These are phyloP conservation scores for Ceratocystis papillata DNA, from an alignment of 2,329 filamentous ascomycete genomes.

Conservation along the genomic window DNA sequence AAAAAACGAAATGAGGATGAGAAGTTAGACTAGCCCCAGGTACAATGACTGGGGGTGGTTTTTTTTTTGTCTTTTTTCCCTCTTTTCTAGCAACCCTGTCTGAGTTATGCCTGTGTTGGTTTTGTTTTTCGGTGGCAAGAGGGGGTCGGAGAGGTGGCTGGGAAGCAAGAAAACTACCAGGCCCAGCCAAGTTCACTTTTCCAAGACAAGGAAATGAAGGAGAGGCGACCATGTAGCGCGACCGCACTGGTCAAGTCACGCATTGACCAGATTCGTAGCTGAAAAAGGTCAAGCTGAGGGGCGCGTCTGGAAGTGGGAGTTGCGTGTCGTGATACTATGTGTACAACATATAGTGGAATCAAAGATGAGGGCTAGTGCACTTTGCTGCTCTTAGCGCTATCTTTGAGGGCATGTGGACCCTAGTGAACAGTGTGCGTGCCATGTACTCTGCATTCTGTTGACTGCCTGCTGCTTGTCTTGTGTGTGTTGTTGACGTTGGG, in stretches of 20 bases:
- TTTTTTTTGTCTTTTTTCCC: neutral
- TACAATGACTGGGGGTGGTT: constrained; percentile 14
- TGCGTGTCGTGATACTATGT: neutral
- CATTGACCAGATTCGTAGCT: neutral
- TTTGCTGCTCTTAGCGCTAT: neutral
- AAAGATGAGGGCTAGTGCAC: neutral
- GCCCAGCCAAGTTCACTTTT: neutral
- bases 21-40: constrained; percentile 17
- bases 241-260: constrained; percentile 1
- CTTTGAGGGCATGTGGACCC: neutral
- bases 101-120: constrained; percentile 1
- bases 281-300: constrained; percentile 6
- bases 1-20: constrained; percentile 23
- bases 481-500: neutral
- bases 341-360: constrained; percentile 1
- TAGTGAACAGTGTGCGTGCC: neutral
- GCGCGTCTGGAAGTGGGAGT: neutral
- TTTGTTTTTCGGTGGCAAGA: neutral
- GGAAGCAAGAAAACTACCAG: constrained; percentile 6
- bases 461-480: neutral
- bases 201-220: neutral
- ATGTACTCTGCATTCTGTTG: neutral
- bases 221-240: constrained; percentile 10
- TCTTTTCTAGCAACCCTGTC: neutral
- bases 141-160: constrained; percentile 21